Percentiles rank a stretch among this genome's conserved stretches.
phyloP scores from a whole-genome alignment of 2,329 filamentous ascomycete genomes.

The Fusarium incarnatum region DNA sequence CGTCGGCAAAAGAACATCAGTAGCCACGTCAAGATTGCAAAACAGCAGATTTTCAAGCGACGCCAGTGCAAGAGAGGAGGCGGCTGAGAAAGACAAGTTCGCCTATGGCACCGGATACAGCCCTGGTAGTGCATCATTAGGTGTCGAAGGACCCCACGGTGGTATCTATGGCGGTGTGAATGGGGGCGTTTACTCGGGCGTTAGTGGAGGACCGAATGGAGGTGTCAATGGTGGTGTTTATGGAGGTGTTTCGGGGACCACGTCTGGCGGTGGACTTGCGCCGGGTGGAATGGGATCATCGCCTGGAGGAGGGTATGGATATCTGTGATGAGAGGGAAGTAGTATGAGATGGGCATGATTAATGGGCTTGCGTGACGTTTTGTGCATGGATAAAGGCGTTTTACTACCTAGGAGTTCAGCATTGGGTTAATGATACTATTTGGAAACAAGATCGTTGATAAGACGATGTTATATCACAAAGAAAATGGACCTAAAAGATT shows the following conservation, averaged over 20 bases:
- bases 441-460: fast-evolving
- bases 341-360: background rate
- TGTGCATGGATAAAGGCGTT: background rate
- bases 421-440: background rate
- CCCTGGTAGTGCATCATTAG: constrained; percentile 16
- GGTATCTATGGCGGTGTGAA: constrained; percentile 33
- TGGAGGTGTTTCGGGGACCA: constrained; percentile 27
- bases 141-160: constrained; percentile 11
- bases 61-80: constrained; percentile 14
- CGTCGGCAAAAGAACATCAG: constrained; percentile 28
- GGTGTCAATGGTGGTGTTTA: constrained; percentile 31
- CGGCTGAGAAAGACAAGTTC: constrained; percentile 1
- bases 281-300: constrained; percentile 23
- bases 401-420: fast-evolving
- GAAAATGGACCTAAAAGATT: background rate
- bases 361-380: background rate
- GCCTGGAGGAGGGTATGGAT: constrained; percentile 25
- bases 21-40: constrained; percentile 27
- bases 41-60: constrained; percentile 21
- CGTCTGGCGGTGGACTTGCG: constrained; percentile 21
- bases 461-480: background rate
- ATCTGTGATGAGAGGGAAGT: background rate
- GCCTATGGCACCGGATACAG: constrained; percentile 14
- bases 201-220: constrained; percentile 22
- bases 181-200: constrained; percentile 25